Conservation (phyloP, 1,284 basidiomycete species). For the Cutaneotrichosporon sp. region DNA sequence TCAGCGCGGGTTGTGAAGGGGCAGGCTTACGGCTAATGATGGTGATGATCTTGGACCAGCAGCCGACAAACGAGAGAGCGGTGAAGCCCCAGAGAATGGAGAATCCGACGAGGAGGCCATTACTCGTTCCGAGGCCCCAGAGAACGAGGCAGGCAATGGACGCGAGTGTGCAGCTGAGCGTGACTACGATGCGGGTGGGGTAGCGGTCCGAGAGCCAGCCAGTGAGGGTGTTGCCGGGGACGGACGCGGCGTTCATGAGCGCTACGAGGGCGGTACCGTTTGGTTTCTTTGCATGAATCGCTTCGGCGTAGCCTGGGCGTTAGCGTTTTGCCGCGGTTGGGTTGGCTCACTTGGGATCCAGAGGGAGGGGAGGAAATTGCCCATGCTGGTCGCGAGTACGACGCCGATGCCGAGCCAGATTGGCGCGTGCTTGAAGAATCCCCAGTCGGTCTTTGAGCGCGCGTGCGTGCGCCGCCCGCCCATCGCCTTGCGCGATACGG, state of each 20-base stretch:
- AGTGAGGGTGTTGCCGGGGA: slow-evolving; percentile 39
- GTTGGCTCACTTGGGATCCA: slow-evolving; percentile 38
- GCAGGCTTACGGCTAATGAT: slow-evolving; percentile 29
- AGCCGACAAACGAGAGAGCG: slow-evolving; percentile 31
- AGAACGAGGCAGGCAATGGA: slow-evolving; percentile 40
- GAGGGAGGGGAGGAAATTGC: slow-evolving; percentile 45
- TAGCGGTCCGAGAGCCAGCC: slow-evolving; percentile 42
- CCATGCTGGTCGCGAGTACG: slow-evolving; percentile 40
- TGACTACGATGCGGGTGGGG: slow-evolving; percentile 33
- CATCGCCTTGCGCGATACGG: slow-evolving; percentile 12
- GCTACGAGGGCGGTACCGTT: slow-evolving; percentile 43
- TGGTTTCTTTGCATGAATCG: slow-evolving; percentile 31
- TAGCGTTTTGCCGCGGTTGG: background rate
- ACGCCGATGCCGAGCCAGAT: slow-evolving; percentile 35
- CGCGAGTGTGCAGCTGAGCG: slow-evolving; percentile 34
- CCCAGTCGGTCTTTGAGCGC: slow-evolving; percentile 19
- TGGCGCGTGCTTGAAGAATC: slow-evolving; percentile 25
- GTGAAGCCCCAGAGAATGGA: slow-evolving; percentile 34
- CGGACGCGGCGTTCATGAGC: slow-evolving; percentile 46
- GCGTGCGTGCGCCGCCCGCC: background rate
- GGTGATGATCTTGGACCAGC: slow-evolving; percentile 38
- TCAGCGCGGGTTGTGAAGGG: background rate
- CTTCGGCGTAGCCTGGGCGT: slow-evolving; percentile 36
- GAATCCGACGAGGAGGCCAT: slow-evolving; percentile 30
- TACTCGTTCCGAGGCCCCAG: slow-evolving; percentile 44